Base-by-base conservation (phyloP, 2,329 filamentous ascomycete genomes). In the Triangularia setosa region DNA sequence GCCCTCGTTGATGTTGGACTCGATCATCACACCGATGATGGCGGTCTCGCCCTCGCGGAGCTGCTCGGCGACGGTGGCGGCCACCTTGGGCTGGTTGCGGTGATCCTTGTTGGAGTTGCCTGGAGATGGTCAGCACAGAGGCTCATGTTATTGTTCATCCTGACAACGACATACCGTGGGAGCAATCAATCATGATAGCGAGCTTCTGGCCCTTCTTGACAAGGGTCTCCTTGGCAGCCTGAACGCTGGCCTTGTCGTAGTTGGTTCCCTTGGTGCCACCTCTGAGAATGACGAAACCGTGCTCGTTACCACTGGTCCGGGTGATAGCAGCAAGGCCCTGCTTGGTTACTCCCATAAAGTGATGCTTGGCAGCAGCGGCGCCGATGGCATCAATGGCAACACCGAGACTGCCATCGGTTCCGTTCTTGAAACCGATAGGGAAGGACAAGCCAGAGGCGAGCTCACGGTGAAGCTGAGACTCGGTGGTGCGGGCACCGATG, bases 401-500 rank as follows among this genome's bases (percentile, higher is more conserved):
- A 27, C 87, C 88, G 63, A 99, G 82, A 72, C 90, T 92, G 52
- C 95, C 95, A 73, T 99, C 95, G 24, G 95, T 99, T 67, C 95
- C 95, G 79, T 99, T 99, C 87, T 99, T 99, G 90, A 97, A 99
- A 65, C 95, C 95, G 70, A 99, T 93, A 23, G 95, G 95, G 89
- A 97, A 98, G 64, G 92, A 96, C 61, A 98, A 85, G 72, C 95
- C 95, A 27, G 91, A 96, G 4, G 95, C 95, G 68, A 99, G 87
- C 81, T 99, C 95, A 68, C 95, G 90, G 81, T 99, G 95, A 69
- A 98, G 84, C 81, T 99, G 95, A 63, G 91, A 95, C 81, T 99
- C 95, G 58, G 95, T 99, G 53, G 95, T 99, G 70, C 95, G 88
- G 53, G 95, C 95, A 67, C 95, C 95, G 74, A 99, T 96, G 64